Base-by-base conservation (phyloP, 768 basidiomycete genomes). In the Rhodotorula graminis region DNA sequence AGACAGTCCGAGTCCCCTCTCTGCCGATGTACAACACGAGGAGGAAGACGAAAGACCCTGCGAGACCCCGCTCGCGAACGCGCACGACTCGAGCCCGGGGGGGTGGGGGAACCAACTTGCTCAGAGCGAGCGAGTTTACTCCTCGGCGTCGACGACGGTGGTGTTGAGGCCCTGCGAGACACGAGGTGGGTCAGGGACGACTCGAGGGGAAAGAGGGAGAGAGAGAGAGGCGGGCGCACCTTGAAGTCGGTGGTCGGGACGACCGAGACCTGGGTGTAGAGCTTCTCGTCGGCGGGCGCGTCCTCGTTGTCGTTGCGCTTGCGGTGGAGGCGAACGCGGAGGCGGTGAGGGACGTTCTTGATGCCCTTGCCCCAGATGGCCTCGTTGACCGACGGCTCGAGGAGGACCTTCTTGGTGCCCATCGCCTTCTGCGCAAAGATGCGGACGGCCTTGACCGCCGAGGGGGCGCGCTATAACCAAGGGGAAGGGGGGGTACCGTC, bases 301-400 rank as follows among this genome's bases (percentile, higher is more conserved):
- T 89, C 90, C 85, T 99, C 95, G 78, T 97, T 94, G 83, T 99
- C 95, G 82, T 98, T 98, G 80, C 96, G 91, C 89, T 80, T 82
- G 92, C 92, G 89, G 86, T 96, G 93, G 71, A 98, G 89, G 82
- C 92, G 90, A 62, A 99, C 88, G 69, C 96, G 87, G 82, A 98
- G 84, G 76, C 96, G 86, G 80, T 91, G 90, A 42, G 95, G 96
- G 44, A 93, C 91, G 70, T 87, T 88, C 86, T 94, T 94, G 84
- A 99, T 88, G 64, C 96, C 96, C 80, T 87, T 88, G 42, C 87
- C 87, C 96, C 96, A 99, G 65, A 97, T 84, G 84, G 77, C 76
- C 76, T 95, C 91, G 89, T 99, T 99, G 76, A 99, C 88, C 79
- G 90, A 90, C 76, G 96, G 94, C 84, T 97, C 93, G 80, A 99